A percentile compares a stretch with the other conserved stretches of the same genome.
Conservation (phyloP, 768 basidiomycete species). For the Xerocomellus dryophilus region DNA sequence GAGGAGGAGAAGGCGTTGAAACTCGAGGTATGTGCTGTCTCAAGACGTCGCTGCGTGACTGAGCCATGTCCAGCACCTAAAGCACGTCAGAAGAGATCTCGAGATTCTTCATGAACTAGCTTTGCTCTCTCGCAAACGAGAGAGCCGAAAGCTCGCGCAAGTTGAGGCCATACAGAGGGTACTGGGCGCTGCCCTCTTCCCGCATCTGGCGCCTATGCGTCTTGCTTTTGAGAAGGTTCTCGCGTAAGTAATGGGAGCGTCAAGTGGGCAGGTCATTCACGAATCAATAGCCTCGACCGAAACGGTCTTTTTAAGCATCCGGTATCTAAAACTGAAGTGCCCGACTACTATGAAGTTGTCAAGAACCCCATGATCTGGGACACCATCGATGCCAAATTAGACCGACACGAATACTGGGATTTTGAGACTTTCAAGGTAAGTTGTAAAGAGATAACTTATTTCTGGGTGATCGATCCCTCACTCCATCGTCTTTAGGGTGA, state of each 20-base stretch:
- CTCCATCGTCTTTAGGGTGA: slow-evolving; percentile 53
- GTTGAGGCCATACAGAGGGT: slow-evolving; percentile 64
- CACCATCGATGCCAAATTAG: slow-evolving; percentile 76
- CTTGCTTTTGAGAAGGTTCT: slow-evolving; percentile 68
- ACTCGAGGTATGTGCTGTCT: slow-evolving; percentile 58
- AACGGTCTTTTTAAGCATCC: slow-evolving; percentile 78
- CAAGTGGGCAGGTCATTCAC: slow-evolving; percentile 4
- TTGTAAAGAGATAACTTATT: background rate
- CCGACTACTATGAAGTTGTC: slow-evolving; percentile 89
- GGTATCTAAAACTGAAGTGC: slow-evolving; percentile 73
- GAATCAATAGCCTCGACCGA: slow-evolving; percentile 59
- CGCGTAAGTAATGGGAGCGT: slow-evolving; percentile 44
- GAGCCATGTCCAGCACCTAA: slow-evolving; percentile 43
- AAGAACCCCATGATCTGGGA: slow-evolving; percentile 87
- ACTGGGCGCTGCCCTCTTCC: slow-evolving; percentile 61
- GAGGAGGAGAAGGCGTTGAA: slow-evolving; percentile 82
- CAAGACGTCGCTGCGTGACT: background rate
- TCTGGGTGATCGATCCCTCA: background rate
- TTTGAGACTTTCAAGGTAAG: slow-evolving; percentile 67
- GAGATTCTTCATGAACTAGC: slow-evolving; percentile 65
- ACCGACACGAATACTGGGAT: slow-evolving; percentile 80
- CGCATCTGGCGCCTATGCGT: slow-evolving; percentile 59
- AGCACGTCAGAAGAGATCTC: slow-evolving; percentile 72
- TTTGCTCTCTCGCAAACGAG: slow-evolving; percentile 70
- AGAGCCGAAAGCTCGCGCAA: slow-evolving; percentile 73